phyloP scores from a whole-genome alignment of 1,284 basidiomycete species.

The Ustilago nuda region DNA sequence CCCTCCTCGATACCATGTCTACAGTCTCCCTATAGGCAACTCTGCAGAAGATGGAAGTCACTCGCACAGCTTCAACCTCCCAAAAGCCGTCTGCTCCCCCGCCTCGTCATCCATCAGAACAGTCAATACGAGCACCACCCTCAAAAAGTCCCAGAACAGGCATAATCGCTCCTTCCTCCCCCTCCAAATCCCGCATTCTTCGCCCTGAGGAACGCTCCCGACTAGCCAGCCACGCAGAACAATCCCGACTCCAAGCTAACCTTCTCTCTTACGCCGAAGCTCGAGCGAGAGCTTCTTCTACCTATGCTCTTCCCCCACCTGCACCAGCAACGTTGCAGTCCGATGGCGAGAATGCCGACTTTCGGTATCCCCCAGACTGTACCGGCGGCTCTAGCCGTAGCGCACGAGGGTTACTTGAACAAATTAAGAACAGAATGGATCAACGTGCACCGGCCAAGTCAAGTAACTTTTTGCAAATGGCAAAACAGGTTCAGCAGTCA shows the following conservation, averaged over 20 bases:
- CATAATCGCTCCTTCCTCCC: conserved; percentile 28
- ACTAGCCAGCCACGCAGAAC: conserved; percentile 15
- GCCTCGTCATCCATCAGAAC: neutral
- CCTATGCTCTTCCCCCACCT: neutral
- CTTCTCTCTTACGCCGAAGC: conserved; percentile 37
- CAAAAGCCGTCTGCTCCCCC: neutral
- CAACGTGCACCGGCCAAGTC: conserved; percentile 23
- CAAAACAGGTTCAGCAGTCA: conserved; percentile 44
- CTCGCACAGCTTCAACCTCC: conserved; percentile 27
- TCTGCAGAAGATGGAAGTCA: conserved; percentile 24
- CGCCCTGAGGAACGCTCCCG: conserved; percentile 3
- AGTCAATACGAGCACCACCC: neutral
- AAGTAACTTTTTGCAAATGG: conserved; percentile 36
- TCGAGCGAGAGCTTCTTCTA: conserved; percentile 22
- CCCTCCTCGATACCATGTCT: no score
- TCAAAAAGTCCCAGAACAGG: conserved; percentile 18
- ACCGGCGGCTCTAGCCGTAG: conserved; percentile 3
- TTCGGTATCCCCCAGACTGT: conserved; percentile 30
- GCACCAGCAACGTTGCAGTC: neutral
- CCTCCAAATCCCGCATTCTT: conserved; percentile 17
- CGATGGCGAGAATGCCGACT: neutral
- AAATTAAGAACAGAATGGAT: conserved; percentile 37
- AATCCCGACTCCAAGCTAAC: conserved; percentile 21
- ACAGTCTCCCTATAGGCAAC: neutral
- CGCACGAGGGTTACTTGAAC: conserved; percentile 30